Percentiles rank a stretch among this genome's conserved stretches.
These are phyloP conservation scores for Xylaria grammica DNA, from an alignment of 495 filamentous ascomycete species.

Conservation along the genomic window DNA sequence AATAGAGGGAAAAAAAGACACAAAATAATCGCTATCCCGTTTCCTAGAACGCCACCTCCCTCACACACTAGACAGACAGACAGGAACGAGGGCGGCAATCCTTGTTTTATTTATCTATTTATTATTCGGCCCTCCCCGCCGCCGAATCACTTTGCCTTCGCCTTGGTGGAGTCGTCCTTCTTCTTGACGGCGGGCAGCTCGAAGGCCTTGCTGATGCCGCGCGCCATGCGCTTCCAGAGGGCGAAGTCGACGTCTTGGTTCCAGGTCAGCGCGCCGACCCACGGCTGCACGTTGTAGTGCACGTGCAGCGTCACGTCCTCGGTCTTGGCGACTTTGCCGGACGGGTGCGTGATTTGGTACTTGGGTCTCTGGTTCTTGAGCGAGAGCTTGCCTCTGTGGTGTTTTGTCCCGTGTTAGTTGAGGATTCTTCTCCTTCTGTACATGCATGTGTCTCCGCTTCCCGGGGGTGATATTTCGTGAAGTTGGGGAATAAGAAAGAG, in stretches of 20 bases:
- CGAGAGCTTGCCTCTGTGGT: constrained; percentile 64
- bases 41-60: not conserved
- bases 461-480: too few relatives aligned
- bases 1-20: too few relatives aligned
- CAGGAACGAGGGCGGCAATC: too few relatives aligned
- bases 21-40: not conserved
- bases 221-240: constrained; percentile 64
- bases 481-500: too few relatives aligned
- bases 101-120: not conserved
- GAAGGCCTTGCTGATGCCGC: constrained; percentile 71
- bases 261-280: constrained; percentile 90
- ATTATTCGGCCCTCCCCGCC: too few relatives aligned
- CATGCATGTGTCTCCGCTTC: not conserved
- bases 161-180: constrained; percentile 46
- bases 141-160: too few relatives aligned
- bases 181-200: constrained; percentile 75
- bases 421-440: constrained; percentile 7
- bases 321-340: constrained; percentile 70
- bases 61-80: not conserved
- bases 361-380: constrained; percentile 85
- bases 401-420: not conserved
- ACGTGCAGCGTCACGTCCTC: constrained; percentile 77
- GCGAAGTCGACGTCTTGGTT: constrained; percentile 63
- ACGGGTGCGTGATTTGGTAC: constrained; percentile 91
- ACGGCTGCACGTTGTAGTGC: constrained; percentile 96